Conservation (phyloP, 768 basidiomycete species). For the Cubamyces lactineus region DNA sequence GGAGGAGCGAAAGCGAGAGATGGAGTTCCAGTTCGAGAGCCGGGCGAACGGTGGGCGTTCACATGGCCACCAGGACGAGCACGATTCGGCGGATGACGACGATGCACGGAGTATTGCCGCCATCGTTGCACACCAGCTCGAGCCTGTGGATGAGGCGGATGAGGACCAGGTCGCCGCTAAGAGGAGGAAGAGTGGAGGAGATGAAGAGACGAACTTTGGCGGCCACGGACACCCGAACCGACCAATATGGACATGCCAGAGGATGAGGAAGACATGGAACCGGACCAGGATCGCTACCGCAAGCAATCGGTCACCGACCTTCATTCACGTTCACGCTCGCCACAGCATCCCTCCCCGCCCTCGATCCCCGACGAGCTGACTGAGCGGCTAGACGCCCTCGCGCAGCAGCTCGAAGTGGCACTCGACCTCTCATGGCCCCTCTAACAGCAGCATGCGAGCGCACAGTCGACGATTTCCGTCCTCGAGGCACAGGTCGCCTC, state of each 20-base stretch:
- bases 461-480: conserved; percentile 71
- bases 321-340: conserved; percentile 30
- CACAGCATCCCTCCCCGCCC: conserved; percentile 25
- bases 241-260: conserved; percentile 56
- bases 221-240: conserved; percentile 84
- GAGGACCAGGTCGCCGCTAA: conserved; percentile 53
- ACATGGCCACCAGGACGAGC: conserved; percentile 25
- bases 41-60: conserved; percentile 20
- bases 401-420: conserved; percentile 76
- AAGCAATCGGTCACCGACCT: conserved; percentile 8
- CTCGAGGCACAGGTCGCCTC: conserved; percentile 69
- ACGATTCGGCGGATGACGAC: conserved; percentile 40
- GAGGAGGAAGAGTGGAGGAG: conserved; percentile 54
- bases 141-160: conserved; percentile 75
- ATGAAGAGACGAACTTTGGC: conserved; percentile 56
- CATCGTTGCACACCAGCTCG: conserved; percentile 67
- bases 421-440: conserved; percentile 72
- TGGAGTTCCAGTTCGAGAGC: conserved; percentile 39
- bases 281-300: conserved; percentile 13
- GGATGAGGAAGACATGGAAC: conserved; percentile 47
- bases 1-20: conserved; percentile 63
- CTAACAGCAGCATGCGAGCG: conserved; percentile 76
- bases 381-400: conserved; percentile 60
- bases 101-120: conserved; percentile 75
- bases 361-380: conserved; percentile 59